Percentiles rank a stretch among this genome's conserved stretches.
phyloP scores from a whole-genome alignment of 2,329 filamentous ascomycete species.

The Paracamarosporium sp. region DNA sequence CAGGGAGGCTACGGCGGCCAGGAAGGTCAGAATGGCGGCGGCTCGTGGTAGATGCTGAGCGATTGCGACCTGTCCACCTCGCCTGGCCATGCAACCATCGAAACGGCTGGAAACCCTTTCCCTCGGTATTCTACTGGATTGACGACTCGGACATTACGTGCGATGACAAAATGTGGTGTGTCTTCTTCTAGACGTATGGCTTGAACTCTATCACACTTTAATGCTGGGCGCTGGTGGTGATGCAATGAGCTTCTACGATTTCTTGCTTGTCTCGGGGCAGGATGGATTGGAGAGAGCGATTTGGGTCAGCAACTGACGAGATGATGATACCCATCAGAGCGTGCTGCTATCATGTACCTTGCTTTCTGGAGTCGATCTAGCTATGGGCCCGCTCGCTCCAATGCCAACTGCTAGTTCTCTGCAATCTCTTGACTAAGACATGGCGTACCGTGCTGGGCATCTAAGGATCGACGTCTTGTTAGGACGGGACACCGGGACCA shows the following conservation, averaged over 20 bases:
- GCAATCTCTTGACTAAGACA: not conserved
- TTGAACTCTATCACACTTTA: conserved; percentile 23
- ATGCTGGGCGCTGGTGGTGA: conserved; percentile 34
- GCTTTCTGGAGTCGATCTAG: conserved; percentile 25
- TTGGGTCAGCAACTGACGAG: conserved; percentile 43
- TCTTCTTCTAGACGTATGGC: conserved; percentile 30
- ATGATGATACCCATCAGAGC: conserved; percentile 50
- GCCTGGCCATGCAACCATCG: not conserved
- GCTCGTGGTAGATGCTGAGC: conserved; percentile 40
- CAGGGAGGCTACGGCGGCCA: conserved; percentile 31
- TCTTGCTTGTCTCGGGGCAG: conserved; percentile 29
- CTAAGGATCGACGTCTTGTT: not conserved
- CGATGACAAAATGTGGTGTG: conserved; percentile 17
- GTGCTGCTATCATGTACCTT: conserved; percentile 37
- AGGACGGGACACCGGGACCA: not conserved
- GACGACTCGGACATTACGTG: not conserved
- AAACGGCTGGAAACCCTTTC: conserved; percentile 5
- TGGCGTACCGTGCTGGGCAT: conserved; percentile 7
- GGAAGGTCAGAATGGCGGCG: conserved; percentile 37
- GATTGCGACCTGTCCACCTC: not conserved
- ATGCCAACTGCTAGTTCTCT: conserved; percentile 10
- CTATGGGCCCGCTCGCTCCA: conserved; percentile 25
- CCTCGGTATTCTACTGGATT: conserved; percentile 1
- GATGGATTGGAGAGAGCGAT: conserved; percentile 32
- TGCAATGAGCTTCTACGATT: conserved; percentile 33